Evolutionary conservation across 2,329 filamentous ascomycete species (phyloP).

Genomic region (Colletotrichum navitas): DNA sequence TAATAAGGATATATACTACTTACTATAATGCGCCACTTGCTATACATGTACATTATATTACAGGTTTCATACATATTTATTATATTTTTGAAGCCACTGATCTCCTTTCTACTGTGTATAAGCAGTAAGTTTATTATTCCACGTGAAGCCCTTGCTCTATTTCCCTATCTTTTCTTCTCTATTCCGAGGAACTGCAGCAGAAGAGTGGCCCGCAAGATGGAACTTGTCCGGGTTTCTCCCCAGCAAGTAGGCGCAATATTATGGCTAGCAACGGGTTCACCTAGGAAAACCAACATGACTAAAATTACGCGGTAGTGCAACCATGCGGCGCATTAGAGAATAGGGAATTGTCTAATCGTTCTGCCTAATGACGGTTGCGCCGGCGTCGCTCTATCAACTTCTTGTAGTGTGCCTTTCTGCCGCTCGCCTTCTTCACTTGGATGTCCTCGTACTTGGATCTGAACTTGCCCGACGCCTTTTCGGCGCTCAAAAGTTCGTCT

Average conservation of each 20-base stretch:
- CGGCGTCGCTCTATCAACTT: conserved; percentile 68
- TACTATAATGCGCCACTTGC: too few relatives aligned
- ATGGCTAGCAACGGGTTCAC: not conserved
- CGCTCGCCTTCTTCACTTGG: conserved; percentile 84
- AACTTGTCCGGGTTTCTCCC: too few relatives aligned
- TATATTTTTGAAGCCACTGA: not conserved
- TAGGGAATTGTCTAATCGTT: not conserved
- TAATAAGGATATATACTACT: too few relatives aligned
- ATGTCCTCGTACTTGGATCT: conserved; percentile 90
- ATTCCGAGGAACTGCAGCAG: too few relatives aligned
- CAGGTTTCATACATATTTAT: not conserved
- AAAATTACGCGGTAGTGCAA: not conserved
- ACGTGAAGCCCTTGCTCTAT: not conserved
- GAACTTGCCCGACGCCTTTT: conserved; percentile 77
- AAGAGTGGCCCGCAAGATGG: not conserved
- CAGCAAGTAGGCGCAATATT: not conserved
- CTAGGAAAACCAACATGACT: too few relatives aligned
- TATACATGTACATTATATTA: too few relatives aligned
- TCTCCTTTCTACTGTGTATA: too few relatives aligned
- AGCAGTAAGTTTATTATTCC: too few relatives aligned
- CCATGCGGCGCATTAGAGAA: not conserved
- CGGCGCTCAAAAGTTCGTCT: conserved; percentile 82
- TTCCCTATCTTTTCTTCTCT: too few relatives aligned
- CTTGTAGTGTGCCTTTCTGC: conserved; percentile 92
- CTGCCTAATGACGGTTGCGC: conserved; percentile 40